A percentile compares a stretch with the other conserved stretches of the same genome.
These are phyloP conservation scores for Monosporascus sp. DNA, from an alignment of 2,329 filamentous ascomycete species.

Conservation along the genomic window DNA sequence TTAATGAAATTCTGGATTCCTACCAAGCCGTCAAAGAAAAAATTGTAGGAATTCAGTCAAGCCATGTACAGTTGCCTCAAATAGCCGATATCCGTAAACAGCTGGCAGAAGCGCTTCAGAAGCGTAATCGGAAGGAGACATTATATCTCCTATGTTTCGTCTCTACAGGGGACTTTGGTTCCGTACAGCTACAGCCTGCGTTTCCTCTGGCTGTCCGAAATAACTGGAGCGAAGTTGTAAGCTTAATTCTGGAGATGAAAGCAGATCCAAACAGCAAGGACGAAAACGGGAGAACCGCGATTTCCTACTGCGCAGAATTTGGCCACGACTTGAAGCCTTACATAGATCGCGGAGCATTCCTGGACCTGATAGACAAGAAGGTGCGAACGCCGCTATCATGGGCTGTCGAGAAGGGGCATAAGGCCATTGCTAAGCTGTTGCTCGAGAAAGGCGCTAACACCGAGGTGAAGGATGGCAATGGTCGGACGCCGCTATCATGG, in stretches of 20 bases:
- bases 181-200: neutral
- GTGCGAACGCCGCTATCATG: neutral
- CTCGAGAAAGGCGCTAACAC: neutral
- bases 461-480: neutral
- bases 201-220: conserved; percentile 10
- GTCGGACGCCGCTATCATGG: too few species aligned
- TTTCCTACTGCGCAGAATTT: conserved; percentile 9
- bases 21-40: neutral
- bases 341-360: neutral
- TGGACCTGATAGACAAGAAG: neutral
- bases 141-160: neutral
- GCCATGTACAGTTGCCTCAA: neutral
- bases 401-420: neutral
- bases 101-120: neutral
- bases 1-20: neutral
- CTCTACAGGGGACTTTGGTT: neutral
- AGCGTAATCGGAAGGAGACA: neutral
- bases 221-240: conserved; percentile 7
- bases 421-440: neutral
- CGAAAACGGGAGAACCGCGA: conserved; percentile 7
- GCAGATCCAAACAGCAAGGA: conserved; percentile 6
- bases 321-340: conserved; percentile 2
- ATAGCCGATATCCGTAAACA: neutral
- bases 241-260: conserved; percentile 7
- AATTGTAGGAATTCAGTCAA: neutral